Conservation (phyloP, 2,329 filamentous ascomycete species). For the Myriosclerotinia scirpicola region DNA sequence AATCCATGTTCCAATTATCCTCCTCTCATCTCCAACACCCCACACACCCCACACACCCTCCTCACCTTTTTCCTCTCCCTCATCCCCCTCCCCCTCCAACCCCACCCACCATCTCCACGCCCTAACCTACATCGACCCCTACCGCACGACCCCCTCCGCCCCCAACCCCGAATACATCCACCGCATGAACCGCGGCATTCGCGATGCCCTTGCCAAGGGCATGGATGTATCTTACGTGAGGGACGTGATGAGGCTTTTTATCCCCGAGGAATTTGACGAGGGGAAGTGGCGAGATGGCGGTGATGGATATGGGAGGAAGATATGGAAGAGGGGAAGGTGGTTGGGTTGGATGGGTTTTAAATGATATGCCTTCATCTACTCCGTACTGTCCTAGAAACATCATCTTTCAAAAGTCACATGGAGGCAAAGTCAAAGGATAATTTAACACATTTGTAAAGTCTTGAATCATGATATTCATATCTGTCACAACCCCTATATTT, state of each 20-base stretch:
- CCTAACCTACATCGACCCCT: not conserved
- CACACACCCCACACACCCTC: not conserved
- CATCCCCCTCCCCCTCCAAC: not conserved
- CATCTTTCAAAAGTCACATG: not conserved
- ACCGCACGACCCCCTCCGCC: not conserved
- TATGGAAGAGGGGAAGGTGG: not conserved
- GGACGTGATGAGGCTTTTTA: not conserved
- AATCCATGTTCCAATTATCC: not conserved
- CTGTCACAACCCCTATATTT: slow-evolving; percentile 6
- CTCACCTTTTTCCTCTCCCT: not conserved
- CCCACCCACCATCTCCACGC: not conserved
- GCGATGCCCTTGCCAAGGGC: not conserved
- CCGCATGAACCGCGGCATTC: slow-evolving; percentile 1
- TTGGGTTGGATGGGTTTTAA: not conserved
- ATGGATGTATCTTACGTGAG: not conserved
- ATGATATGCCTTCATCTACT: not conserved
- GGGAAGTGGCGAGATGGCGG: not conserved
- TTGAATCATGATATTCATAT: slow-evolving; percentile 13
- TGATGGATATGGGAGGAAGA: not conserved
- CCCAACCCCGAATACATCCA: not conserved
- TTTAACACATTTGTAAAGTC: not conserved
- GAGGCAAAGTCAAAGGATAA: not conserved
- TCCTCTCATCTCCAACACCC: not conserved
- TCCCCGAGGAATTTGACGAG: too few species aligned
- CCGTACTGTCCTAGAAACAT: not conserved